phyloP scores from a whole-genome alignment of 495 filamentous ascomycete genomes.

The Penicillium ochrochloron region DNA sequence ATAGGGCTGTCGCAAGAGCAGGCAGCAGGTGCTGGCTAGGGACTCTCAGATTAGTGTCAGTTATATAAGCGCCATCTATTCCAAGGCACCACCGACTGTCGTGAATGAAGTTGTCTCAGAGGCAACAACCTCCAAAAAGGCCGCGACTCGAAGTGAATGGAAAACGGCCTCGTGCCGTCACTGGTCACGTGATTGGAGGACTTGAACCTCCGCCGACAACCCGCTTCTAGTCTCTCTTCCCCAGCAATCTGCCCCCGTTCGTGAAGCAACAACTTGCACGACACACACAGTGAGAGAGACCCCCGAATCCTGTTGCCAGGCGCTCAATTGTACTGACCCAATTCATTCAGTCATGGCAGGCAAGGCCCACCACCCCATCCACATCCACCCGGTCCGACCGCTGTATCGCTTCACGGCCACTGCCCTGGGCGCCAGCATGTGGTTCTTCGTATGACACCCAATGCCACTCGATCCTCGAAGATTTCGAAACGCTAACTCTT shows the following conservation, averaged over 20 bases:
- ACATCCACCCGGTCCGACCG: slow-evolving; percentile 71
- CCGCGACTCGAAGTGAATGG: slow-evolving; percentile 6
- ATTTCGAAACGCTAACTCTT: slow-evolving; percentile 2
- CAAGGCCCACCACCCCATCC: slow-evolving; percentile 65
- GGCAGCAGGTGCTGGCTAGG: background rate
- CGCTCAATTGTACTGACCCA: slow-evolving; percentile 6
- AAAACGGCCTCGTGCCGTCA: slow-evolving; percentile 27
- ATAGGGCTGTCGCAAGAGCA: slow-evolving; percentile 1
- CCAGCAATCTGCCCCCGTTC: slow-evolving; percentile 17
- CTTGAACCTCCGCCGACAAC: slow-evolving; percentile 17
- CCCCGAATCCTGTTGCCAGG: background rate
- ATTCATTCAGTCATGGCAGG: slow-evolving; percentile 55
- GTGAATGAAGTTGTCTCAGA: background rate
- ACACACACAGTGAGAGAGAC: slow-evolving; percentile 24
- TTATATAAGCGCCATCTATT: background rate
- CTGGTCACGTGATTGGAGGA: slow-evolving; percentile 19
- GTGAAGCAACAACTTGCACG: slow-evolving; percentile 20
- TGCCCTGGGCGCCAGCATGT: slow-evolving; percentile 92
- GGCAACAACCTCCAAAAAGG: background rate
- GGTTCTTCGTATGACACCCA: slow-evolving; percentile 84
- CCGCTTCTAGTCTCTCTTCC: slow-evolving; percentile 10
- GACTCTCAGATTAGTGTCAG: background rate
- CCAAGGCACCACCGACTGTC: background rate
- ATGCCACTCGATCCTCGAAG: background rate
- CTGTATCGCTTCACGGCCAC: slow-evolving; percentile 86